These are phyloP conservation scores for Musa beccarii DNA, from an alignment of 176 grass and related monocot species.

Conservation along the genomic window DNA sequence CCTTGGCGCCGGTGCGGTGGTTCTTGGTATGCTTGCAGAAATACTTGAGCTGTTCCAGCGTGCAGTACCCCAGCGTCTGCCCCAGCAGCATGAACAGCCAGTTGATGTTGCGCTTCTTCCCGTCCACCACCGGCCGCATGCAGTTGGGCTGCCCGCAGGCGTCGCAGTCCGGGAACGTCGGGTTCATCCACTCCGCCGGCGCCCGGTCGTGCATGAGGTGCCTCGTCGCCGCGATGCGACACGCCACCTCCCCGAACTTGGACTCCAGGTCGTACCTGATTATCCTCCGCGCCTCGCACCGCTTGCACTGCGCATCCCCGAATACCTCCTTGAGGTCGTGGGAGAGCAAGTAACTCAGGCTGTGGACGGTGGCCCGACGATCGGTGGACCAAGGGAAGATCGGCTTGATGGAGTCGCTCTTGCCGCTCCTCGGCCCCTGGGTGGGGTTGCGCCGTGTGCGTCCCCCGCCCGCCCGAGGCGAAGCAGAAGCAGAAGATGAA, in stretches of 20 bases:
- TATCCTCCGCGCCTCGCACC: background rate
- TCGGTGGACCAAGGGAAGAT: constrained; percentile 16
- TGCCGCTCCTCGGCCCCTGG: background rate
- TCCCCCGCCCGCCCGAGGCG: too few relatives aligned
- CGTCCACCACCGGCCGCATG: background rate
- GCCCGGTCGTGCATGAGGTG: constrained; percentile 6
- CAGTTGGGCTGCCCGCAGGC: background rate
- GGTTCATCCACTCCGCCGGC: constrained; percentile 4
- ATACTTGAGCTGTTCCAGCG: constrained; percentile 10
- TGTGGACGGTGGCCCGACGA: constrained; percentile 16
- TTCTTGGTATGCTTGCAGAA: constrained; percentile 17
- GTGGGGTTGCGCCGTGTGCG: too few relatives aligned
- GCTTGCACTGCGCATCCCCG: background rate
- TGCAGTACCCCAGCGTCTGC: constrained; percentile 6
- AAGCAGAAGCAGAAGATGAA: too few relatives aligned
- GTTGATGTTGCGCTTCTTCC: constrained; percentile 11
- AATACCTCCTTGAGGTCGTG: background rate
- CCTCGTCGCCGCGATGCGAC: background rate
- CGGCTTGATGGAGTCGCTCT: background rate
- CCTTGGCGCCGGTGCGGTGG: constrained; percentile 17
- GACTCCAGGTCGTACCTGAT: background rate
- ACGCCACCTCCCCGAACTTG: constrained; percentile 1
- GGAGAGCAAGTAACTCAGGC: background rate
- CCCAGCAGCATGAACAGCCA: constrained; percentile 21
- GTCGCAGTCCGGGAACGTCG: background rate